Evolutionary conservation across 169 alveolate genomes (phyloP).

Genomic region (Cryptosporidium sp.): DNA sequence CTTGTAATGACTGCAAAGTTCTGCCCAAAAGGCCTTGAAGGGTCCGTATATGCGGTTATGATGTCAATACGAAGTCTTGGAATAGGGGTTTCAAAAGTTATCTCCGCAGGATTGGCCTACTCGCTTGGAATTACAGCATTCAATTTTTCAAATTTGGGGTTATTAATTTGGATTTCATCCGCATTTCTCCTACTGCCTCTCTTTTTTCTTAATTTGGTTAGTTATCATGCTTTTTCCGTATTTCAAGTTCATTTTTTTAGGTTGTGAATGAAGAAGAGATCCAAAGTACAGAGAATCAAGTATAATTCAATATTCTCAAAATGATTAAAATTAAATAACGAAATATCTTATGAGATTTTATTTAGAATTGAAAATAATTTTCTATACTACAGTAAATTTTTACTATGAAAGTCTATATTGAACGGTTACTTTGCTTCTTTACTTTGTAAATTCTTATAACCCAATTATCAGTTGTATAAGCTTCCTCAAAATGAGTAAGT

Average conservation of each 20-base stretch:
- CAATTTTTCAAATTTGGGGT: conserved; percentile 90
- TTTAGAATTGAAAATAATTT: conserved; percentile 22
- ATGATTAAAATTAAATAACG: background rate
- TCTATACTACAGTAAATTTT: conserved; percentile 24
- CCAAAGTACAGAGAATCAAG: conserved; percentile 26
- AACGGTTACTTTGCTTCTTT: conserved; percentile 68
- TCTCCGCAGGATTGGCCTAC: conserved; percentile 92
- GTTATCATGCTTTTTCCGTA: background rate
- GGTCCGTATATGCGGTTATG: conserved; percentile 94
- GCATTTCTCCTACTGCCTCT: conserved; percentile 85
- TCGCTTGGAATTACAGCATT: conserved; percentile 89
- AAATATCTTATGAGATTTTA: background rate
- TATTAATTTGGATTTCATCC: conserved; percentile 89
- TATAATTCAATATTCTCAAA: background rate
- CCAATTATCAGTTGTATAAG: conserved; percentile 96
- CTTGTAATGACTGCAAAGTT: conserved; percentile 92
- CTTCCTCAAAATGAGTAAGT: conserved; percentile 94
- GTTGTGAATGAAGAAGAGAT: conserved; percentile 72
- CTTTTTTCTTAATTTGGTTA: conserved; percentile 78
- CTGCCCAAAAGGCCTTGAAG: conserved; percentile 97
- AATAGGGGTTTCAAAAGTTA: conserved; percentile 87
- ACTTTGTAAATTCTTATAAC: conserved; percentile 96
- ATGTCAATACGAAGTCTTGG: conserved; percentile 94
- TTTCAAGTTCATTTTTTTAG: conserved; percentile 13
- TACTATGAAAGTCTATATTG: background rate